phyloP scores from a whole-genome alignment of 768 basidiomycete genomes.

The Krasilnikovozyma curviuscula region DNA sequence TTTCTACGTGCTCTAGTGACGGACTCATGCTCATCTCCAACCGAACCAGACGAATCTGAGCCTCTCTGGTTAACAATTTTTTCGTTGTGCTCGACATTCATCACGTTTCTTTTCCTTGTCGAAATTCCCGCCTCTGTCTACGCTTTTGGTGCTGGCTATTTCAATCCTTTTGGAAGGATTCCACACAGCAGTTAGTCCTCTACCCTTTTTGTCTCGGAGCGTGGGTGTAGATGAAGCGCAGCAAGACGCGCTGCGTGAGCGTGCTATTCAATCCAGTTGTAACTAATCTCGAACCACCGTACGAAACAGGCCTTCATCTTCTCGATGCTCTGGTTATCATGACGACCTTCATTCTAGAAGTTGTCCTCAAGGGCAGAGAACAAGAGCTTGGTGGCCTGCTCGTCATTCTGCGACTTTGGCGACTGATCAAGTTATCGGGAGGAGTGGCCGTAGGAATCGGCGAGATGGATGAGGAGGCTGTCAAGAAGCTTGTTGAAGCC shows the following conservation, averaged over 20 bases:
- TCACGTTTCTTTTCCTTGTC: conserved; percentile 51
- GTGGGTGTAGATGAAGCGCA: too few relatives aligned
- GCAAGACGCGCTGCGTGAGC: too few relatives aligned
- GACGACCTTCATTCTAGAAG: conserved; percentile 53
- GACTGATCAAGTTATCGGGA: conserved; percentile 54
- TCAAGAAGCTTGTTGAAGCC: conserved; percentile 35
- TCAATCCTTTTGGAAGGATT: conserved; percentile 40
- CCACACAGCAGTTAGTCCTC: too few relatives aligned
- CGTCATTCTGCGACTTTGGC: conserved; percentile 58
- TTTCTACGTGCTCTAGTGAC: too few relatives aligned
- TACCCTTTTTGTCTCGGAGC: too few relatives aligned
- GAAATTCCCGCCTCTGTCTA: conserved; percentile 56
- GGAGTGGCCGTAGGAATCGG: conserved; percentile 57
- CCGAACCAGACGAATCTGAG: too few relatives aligned
- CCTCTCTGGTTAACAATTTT: too few relatives aligned
- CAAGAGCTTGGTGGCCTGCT: conserved; percentile 51
- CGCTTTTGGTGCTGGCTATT: conserved; percentile 44
- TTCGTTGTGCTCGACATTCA: too few relatives aligned
- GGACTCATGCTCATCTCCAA: too few relatives aligned
- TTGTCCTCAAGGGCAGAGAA: conserved; percentile 46
- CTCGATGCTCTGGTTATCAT: conserved; percentile 56
- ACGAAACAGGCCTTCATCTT: conserved; percentile 45
- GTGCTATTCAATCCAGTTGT: too few relatives aligned
- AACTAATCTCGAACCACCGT: too few relatives aligned
- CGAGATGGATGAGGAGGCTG: conserved; percentile 42